A percentile compares a stretch with the other conserved stretches of the same genome.
Evolutionary conservation across 2,329 filamentous ascomycete species (phyloP).

Genomic region (Fusarium graminum): DNA sequence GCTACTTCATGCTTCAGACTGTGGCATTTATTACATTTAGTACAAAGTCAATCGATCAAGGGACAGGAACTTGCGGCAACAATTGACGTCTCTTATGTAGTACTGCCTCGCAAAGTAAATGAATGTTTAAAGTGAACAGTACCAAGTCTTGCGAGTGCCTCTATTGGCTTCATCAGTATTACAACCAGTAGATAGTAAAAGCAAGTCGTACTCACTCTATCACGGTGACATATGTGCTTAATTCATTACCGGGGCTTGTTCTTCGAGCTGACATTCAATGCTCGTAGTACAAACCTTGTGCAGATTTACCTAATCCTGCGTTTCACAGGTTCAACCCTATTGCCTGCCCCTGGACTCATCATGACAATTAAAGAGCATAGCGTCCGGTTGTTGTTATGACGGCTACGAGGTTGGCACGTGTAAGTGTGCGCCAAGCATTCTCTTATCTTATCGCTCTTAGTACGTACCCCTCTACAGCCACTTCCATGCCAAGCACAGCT

Average conservation of each 20-base stretch:
- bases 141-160: not conserved
- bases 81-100: not conserved
- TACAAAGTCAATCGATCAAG: too few relatives aligned
- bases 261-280: not conserved
- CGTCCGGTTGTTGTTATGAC: not conserved
- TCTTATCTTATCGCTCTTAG: slow-evolving; percentile 40
- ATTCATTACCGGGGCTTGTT: not conserved
- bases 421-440: slow-evolving; percentile 25
- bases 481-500: slow-evolving; percentile 15
- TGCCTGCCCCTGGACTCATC: not conserved
- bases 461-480: slow-evolving; percentile 38
- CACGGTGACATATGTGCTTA: not conserved
- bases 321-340: not conserved
- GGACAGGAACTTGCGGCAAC: too few relatives aligned
- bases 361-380: not conserved
- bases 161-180: not conserved
- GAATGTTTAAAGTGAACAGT: not conserved
- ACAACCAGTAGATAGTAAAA: not conserved
- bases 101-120: not conserved
- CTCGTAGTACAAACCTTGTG: not conserved
- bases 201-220: not conserved
- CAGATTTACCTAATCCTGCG: not conserved
- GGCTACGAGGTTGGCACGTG: slow-evolving; percentile 9
- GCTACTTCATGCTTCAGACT: not conserved
- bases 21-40: too few relatives aligned